phyloP scores from a whole-genome alignment of 495 filamentous ascomycete genomes.

The Trichocladium antarcticum region DNA sequence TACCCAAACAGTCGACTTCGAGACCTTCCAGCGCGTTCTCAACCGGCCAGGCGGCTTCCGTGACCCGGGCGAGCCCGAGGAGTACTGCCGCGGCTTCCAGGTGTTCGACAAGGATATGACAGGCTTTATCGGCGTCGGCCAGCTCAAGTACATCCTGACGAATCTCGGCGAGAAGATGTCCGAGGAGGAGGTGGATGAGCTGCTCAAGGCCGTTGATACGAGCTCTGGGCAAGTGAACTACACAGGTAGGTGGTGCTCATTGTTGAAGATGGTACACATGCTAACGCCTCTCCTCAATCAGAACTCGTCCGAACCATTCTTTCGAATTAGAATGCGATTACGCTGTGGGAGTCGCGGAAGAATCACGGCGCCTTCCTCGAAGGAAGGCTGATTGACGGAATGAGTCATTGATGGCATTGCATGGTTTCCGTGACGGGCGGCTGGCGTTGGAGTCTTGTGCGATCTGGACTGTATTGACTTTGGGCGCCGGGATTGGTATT shows the following conservation, averaged over 20 bases:
- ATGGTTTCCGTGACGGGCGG: constrained; percentile 16
- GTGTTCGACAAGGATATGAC: constrained; percentile 99
- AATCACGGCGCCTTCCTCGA: background rate
- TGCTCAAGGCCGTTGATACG: constrained; percentile 92
- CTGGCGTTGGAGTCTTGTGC: constrained; percentile 27
- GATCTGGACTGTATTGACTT: constrained; percentile 24
- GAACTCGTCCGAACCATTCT: constrained; percentile 91
- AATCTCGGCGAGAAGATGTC: constrained; percentile 98
- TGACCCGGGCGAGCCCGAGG: constrained; percentile 91
- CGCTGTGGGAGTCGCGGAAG: background rate
- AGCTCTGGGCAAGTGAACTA: constrained; percentile 95
- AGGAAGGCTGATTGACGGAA: background rate
- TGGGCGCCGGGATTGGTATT: constrained; percentile 17
- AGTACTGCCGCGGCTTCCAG: constrained; percentile 96
- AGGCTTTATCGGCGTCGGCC: constrained; percentile 92
- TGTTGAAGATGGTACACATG: background rate
- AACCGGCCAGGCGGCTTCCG: constrained; percentile 97
- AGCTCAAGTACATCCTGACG: constrained; percentile 91
- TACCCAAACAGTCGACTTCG: constrained; percentile 77
- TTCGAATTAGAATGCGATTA: constrained; percentile 53
- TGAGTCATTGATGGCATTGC: constrained; percentile 13
- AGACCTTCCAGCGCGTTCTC: constrained; percentile 87
- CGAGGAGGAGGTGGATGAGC: constrained; percentile 94
- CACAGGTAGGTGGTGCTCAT: constrained; percentile 49
- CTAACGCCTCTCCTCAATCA: constrained; percentile 18